Evolutionary conservation across 306 rosid genomes (phyloP), one percentile per base, ranked within the genome.

Genomic region (Erythrophleum fordii): DNA sequence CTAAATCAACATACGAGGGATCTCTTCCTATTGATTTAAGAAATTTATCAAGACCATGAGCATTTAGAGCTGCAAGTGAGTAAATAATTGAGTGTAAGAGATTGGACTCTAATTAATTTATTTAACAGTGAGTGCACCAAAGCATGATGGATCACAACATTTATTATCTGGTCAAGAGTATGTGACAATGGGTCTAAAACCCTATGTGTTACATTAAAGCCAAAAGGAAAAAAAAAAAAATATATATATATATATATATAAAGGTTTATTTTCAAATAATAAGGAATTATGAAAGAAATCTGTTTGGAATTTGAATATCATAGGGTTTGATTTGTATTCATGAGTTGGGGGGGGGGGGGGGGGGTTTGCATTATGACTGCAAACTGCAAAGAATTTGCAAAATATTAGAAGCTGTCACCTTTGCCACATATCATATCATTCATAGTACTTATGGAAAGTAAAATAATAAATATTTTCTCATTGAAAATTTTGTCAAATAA

Each of bases 1-100:
- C 98, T 88, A 96, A 78, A 86, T 96, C 98, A 81, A 93, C 94
- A 70, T 92, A 96, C 29, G 97, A 81, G 76, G 97, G 89, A 44
- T 87, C 86, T 82, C 97, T 90, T 78, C 92, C 92, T 35, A 93
- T 83, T 81, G 97, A 88, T 67, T 80, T 90, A 44, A 96, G 91
- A 83, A 96, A 96, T 82, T 78, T 88, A 90, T 93, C 93, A 60
- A 96, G 92, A 84, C 81, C 94, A 20, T 76, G 18, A 42, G 85
- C 80, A 77, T 83, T 86, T 68, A 96, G 79, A 75, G 97, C 99
- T 96, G 93, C 69, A 83, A 85, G 83, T 46, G 26, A 8, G 49
- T 20, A 66, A 14, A 66, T 10, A 39, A 37, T 39, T 61, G 48
- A 39, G 31, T 20, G 31, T 61, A 52, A 72, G 61, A 48, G 18